Conservation (phyloP, 768 basidiomycete species). For the Leucocoprinus birnbaumii region DNA sequence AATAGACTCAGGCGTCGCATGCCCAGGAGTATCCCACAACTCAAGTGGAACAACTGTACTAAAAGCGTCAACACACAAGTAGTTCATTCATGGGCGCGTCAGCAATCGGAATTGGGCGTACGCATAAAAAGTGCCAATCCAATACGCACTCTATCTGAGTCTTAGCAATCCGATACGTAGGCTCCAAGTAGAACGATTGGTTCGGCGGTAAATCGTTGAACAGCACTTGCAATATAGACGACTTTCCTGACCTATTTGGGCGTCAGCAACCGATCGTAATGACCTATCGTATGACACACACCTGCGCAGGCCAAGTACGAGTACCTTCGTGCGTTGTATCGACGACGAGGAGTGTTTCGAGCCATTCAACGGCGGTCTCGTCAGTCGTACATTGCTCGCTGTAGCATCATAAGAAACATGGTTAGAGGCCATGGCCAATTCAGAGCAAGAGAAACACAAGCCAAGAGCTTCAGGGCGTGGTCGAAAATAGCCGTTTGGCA, state of each 20-base stretch:
- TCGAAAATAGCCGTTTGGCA: constrained; percentile 10
- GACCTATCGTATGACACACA: constrained; percentile 19
- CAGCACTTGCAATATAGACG: constrained; percentile 88
- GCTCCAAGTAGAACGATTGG: constrained; percentile 88
- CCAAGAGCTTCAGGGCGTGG: not conserved
- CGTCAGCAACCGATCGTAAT: constrained; percentile 5
- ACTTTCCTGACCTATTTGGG: constrained; percentile 77
- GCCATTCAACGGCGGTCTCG: constrained; percentile 26
- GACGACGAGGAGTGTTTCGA: constrained; percentile 22
- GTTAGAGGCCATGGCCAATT: constrained; percentile 13
- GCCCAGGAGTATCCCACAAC: constrained; percentile 94
- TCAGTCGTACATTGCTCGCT: constrained; percentile 21
- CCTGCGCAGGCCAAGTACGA: constrained; percentile 73
- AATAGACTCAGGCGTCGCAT: constrained; percentile 76
- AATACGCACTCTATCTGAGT: constrained; percentile 74
- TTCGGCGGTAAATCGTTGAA: constrained; percentile 82
- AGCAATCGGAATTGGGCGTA: constrained; percentile 10
- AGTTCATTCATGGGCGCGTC: constrained; percentile 10
- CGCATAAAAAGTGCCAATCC: constrained; percentile 3
- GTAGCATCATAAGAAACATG: constrained; percentile 30
- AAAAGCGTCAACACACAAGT: constrained; percentile 16
- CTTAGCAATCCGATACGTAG: constrained; percentile 75
- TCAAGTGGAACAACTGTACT: constrained; percentile 92
- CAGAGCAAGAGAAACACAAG: not conserved
- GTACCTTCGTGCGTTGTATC: constrained; percentile 59